These are phyloP conservation scores for Pleurozium schreberi DNA, from an alignment of 225 moss, liverwort and hornwort species.

Conservation along the genomic window DNA sequence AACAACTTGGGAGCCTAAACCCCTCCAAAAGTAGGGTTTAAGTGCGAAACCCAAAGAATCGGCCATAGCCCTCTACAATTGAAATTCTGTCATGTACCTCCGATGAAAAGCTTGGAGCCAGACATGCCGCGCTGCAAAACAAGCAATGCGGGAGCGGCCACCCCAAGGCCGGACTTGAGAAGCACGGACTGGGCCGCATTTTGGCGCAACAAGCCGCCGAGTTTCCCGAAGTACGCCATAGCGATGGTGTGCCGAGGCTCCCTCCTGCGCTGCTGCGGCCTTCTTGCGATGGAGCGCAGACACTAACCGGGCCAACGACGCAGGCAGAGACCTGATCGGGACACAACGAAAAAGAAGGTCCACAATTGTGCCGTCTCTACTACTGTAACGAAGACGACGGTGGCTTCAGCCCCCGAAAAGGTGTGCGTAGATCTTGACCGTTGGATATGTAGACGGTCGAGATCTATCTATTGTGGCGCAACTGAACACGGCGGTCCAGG, in stretches of 20 bases:
- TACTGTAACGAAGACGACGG: neutral
- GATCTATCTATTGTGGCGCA: neutral
- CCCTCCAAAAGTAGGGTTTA: slow-evolving; percentile 5
- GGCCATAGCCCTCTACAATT: neutral
- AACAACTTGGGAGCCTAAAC: neutral
- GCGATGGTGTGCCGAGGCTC: neutral
- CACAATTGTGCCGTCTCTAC: neutral
- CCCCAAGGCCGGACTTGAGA: slow-evolving; percentile 14
- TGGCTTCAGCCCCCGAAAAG: neutral
- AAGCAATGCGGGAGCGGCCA: slow-evolving; percentile 24
- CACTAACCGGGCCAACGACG: neutral
- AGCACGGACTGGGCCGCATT: slow-evolving; percentile 38
- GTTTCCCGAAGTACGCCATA: slow-evolving; percentile 41
- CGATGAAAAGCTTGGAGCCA: slow-evolving; percentile 32
- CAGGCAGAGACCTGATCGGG: neutral
- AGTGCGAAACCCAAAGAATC: neutral
- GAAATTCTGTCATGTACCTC: neutral
- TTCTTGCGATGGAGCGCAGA: neutral
- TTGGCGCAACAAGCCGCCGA: slow-evolving; percentile 35
- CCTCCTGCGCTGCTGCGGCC: neutral
- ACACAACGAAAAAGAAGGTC: too few relatives aligned
- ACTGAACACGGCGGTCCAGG: too few relatives aligned
- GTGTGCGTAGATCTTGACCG: neutral
- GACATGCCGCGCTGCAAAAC: slow-evolving; percentile 48
- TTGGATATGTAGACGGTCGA: neutral